phyloP scores from a whole-genome alignment of 257 asterid genomes.

The Nicotiana attenuata region DNA sequence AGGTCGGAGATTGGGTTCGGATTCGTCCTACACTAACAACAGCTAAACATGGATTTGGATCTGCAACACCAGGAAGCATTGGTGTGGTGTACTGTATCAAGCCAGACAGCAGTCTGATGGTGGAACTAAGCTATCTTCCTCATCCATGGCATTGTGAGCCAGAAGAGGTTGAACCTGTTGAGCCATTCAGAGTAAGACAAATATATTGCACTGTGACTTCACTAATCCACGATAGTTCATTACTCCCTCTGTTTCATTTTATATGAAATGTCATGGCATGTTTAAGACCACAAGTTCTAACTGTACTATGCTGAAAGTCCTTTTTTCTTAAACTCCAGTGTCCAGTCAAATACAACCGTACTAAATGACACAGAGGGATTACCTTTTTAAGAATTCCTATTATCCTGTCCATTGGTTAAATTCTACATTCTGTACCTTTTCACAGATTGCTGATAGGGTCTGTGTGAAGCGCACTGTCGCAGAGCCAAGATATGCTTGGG shows the following conservation, averaged over 20 bases:
- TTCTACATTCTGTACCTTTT: slow-evolving; percentile 8
- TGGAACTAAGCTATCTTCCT: slow-evolving; percentile 94
- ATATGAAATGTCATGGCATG: neutral
- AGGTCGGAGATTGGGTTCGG: slow-evolving; percentile 99
- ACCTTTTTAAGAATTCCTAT: neutral
- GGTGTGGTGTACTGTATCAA: slow-evolving; percentile 85
- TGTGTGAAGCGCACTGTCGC: slow-evolving; percentile 99
- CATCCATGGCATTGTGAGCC: slow-evolving; percentile 99
- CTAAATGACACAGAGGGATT: neutral
- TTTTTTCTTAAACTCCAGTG: no score
- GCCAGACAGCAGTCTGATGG: slow-evolving; percentile 80
- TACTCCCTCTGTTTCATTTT: neutral
- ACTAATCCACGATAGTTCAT: neutral
- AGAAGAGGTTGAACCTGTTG: slow-evolving; percentile 97
- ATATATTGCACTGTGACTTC: neutral
- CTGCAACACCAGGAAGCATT: slow-evolving; percentile 94
- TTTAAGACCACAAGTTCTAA: neutral
- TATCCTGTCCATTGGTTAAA: slow-evolving; percentile 15
- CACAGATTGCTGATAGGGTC: slow-evolving; percentile 88
- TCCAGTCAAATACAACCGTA: neutral
- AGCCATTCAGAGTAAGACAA: slow-evolving; percentile 80
- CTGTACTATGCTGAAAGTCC: no score
- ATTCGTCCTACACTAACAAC: slow-evolving; percentile 88
- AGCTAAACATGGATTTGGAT: slow-evolving; percentile 94
- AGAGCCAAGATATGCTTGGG: slow-evolving; percentile 99